phyloP scores from a whole-genome alignment of 2,329 filamentous ascomycete species.

The Cordyceps militaris region DNA sequence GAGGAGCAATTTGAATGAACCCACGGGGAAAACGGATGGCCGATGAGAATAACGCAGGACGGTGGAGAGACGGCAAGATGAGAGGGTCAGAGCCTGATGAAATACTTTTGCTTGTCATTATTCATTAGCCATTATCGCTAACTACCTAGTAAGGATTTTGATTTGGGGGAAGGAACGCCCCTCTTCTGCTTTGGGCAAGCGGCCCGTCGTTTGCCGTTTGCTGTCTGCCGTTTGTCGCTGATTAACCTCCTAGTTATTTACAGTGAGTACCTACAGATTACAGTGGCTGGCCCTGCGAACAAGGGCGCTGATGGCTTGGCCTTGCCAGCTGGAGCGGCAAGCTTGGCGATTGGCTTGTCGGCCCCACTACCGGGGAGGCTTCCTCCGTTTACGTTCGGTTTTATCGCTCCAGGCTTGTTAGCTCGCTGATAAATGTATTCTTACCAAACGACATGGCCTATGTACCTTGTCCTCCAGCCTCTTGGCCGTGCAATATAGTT shows the following conservation, averaged over 20 bases:
- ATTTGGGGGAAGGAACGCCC: background rate
- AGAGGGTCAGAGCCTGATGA: conserved; percentile 3
- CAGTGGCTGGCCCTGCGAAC: background rate
- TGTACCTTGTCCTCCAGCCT: too few species aligned
- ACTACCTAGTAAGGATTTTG: background rate
- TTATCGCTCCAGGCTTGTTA: too few species aligned
- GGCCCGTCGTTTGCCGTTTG: conserved; percentile 1
- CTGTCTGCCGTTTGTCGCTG: background rate
- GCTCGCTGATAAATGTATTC: too few species aligned
- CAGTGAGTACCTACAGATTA: background rate
- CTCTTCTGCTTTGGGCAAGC: conserved; percentile 1
- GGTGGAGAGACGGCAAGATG: background rate
- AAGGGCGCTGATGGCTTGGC: background rate
- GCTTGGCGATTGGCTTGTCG: background rate
- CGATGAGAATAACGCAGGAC: background rate
- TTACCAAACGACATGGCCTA: too few species aligned
- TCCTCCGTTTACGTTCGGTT: background rate
- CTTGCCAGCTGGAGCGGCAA: background rate
- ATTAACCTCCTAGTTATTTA: background rate
- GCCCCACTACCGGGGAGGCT: background rate
- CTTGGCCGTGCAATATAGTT: too few species aligned
- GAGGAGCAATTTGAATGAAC: background rate
- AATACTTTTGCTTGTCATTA: conserved; percentile 5
- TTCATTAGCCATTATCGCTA: background rate
- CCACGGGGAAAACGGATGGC: background rate